Percentiles rank a stretch among this genome's conserved stretches.
These are phyloP conservation scores for Vitis rotundifolia DNA, from an alignment of 164 flowering plant genomes.

Conservation along the genomic window DNA sequence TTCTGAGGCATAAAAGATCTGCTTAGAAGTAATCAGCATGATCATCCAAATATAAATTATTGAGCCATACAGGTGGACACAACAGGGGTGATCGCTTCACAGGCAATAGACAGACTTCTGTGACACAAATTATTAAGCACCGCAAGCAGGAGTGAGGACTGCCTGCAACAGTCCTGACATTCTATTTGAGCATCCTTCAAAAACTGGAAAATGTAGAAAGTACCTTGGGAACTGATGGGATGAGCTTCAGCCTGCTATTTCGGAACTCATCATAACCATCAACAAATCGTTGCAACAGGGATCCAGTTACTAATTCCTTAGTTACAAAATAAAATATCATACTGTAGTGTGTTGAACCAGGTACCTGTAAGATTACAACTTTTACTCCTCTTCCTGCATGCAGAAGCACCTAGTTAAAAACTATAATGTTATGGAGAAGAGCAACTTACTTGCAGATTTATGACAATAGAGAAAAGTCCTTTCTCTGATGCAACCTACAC, in stretches of 20 bases:
- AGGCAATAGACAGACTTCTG: too few relatives aligned
- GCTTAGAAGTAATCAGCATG: too few relatives aligned
- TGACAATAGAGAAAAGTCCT: constrained; percentile 76
- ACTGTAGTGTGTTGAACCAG: constrained; percentile 95
- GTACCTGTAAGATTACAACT: constrained; percentile 58
- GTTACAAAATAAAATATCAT: constrained; percentile 97
- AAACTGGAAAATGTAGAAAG: background rate
- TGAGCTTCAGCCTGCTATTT: constrained; percentile 91
- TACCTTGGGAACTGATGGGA: constrained; percentile 99
- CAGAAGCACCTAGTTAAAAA: constrained; percentile 4
- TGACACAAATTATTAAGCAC: too few relatives aligned
- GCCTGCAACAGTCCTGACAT: background rate
- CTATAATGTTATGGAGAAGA: constrained; percentile 1
- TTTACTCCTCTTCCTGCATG: constrained; percentile 9
- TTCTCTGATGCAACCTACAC: constrained; percentile 86
- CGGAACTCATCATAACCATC: constrained; percentile 99
- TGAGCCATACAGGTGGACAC: too few relatives aligned
- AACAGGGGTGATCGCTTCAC: too few relatives aligned
- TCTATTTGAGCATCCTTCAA: background rate
- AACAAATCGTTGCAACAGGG: constrained; percentile 93
- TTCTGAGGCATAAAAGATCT: too few relatives aligned
- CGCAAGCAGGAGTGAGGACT: too few relatives aligned
- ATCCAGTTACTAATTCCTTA: constrained; percentile 69
- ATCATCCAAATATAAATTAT: too few relatives aligned
- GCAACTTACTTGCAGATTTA: constrained; percentile 89